Conservation (phyloP, 2,329 filamentous ascomycete species). For the Ophiostoma quercus region DNA sequence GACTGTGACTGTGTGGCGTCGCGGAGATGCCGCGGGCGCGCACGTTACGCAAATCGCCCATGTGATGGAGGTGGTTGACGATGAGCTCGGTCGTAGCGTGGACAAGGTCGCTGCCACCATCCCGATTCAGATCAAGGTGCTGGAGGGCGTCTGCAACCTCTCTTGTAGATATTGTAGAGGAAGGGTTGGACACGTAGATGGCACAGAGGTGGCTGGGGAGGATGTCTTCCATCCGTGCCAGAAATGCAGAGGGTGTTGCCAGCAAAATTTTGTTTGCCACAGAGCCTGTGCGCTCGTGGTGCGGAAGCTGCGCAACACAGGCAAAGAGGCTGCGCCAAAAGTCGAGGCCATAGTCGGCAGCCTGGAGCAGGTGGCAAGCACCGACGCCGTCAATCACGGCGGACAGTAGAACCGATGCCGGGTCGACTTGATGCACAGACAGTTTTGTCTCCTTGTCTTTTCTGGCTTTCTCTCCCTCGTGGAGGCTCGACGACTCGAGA, state of each 20-base stretch:
- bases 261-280: conserved; percentile 16
- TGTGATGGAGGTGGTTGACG: background rate
- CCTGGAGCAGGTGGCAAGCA: conserved; percentile 20
- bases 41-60: background rate
- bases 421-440: background rate
- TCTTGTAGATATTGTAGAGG: background rate
- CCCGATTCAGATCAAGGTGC: conserved; percentile 12
- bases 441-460: background rate
- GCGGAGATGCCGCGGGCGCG: conserved; percentile 14
- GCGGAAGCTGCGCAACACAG: background rate
- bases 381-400: conserved; percentile 22
- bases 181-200: background rate
- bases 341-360: conserved; percentile 19
- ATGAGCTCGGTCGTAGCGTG: conserved; percentile 10
- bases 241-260: conserved; percentile 20
- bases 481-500: background rate
- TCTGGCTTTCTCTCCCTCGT: background rate
- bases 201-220: conserved; percentile 20
- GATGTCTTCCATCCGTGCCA: conserved; percentile 14
- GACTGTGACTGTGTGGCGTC: background rate
- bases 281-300: background rate
- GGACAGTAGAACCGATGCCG: background rate
- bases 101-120: conserved; percentile 6
- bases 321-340: conserved; percentile 25
- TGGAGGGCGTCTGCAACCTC: conserved; percentile 19